Evolutionary conservation across 1,284 basidiomycete genomes (phyloP), one percentile per base, ranked within the genome.

Genomic region (Trichosporon sp.): DNA sequence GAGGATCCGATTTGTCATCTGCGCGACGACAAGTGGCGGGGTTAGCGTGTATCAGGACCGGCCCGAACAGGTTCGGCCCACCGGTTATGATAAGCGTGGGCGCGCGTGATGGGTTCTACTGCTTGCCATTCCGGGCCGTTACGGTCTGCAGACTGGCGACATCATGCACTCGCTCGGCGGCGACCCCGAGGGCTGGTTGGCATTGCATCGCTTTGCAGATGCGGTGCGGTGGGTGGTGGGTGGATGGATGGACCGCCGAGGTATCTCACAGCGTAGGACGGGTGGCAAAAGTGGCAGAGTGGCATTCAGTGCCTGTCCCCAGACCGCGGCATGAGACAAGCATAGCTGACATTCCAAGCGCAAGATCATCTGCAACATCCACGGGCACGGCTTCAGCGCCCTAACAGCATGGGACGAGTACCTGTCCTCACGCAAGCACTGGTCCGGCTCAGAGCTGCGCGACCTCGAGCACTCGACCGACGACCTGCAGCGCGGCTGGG

Each of bases 291-390:
- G 16, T 37, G 16, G 36, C 36, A 9, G 5, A 6, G 16, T 37
- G 16, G 36, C 34, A 37, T n/a, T 37, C 16, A 37, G 13, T 19
- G 36, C 36, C 36, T 19, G 5, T 13, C n/a, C n/a, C n/a, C n/a
- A n/a, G n/a, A n/a, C 19, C 5, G 32, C 13, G 56, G 23, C 21
- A 27, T 9, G 11, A 23, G 56, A 21, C 9, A 19, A 5, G 27
- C 29, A 40, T 44, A 11, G 49, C 59, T 60, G 23, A 60, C 59
- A 8, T 21, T 25, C 46, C 49, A 16, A 60, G 59, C 59, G 49
- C 46, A 46, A 54, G 23, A 60, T 60, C 49, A 54, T 60, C 40
- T 60, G 59, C 34, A 52, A 52, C 23, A 46, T 60, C 21, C 49
- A 60, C 49, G 59, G 59, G 14, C 59, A 60, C 25, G 46, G 52